A percentile compares a stretch with the other conserved stretches of the same genome.
Evolutionary conservation across 148 eudicot species (phyloP).

Genomic region (Gaultheria prostrata): DNA sequence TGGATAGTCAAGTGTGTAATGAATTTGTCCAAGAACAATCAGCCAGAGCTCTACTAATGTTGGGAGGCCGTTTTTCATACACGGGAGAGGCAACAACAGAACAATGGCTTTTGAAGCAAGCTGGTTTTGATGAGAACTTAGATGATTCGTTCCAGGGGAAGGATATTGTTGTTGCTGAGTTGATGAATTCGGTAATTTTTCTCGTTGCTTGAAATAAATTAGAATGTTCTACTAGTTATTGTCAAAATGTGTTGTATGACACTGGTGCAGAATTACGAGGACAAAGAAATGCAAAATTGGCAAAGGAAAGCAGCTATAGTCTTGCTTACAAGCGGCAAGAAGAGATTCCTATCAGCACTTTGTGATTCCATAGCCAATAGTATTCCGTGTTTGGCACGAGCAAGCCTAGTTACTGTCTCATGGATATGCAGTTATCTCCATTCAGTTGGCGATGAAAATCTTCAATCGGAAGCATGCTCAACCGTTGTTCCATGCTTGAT

Average conservation of each 20-base stretch:
- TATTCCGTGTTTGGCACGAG: constrained; percentile 41
- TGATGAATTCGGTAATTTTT: constrained; percentile 25
- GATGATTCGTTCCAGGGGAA: constrained; percentile 26
- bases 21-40: constrained; percentile 37
- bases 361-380: constrained; percentile 35
- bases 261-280: constrained; percentile 33
- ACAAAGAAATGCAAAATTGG: constrained; percentile 35
- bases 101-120: constrained; percentile 42
- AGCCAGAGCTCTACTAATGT: constrained; percentile 38
- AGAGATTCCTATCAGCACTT: constrained; percentile 33
- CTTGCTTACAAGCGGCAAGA: constrained; percentile 29
- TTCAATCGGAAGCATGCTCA: constrained; percentile 29
- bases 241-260: not conserved
- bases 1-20: constrained; percentile 28
- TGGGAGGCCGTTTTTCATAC: constrained; percentile 44
- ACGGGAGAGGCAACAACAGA: constrained; percentile 36
- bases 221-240: not conserved
- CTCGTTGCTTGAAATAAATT: not conserved
- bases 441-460: constrained; percentile 28
- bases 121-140: constrained; percentile 27
- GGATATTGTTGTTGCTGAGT: constrained; percentile 16
- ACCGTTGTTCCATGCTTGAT: constrained; percentile 30
- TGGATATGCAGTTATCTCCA: constrained; percentile 41
- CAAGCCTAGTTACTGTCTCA: constrained; percentile 45
- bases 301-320: constrained; percentile 38